Evolutionary conservation across 257 asterid species (phyloP).

Genomic region (Craterostigma plantagineum): DNA sequence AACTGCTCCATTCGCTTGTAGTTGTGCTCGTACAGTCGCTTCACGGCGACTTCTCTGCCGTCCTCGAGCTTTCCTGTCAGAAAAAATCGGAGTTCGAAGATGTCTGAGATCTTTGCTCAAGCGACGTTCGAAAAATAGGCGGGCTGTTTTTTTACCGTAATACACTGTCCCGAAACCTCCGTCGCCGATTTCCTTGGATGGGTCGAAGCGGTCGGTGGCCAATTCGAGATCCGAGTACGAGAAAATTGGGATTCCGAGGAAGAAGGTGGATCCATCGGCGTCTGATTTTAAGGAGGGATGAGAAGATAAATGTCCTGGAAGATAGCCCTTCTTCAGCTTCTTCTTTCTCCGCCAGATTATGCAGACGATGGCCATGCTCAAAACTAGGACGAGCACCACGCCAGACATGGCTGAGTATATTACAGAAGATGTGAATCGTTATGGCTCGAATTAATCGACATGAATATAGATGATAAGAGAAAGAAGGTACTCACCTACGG

Average conservation of each 20-base stretch:
- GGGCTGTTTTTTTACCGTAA: conserved; percentile 22
- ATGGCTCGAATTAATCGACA: no score
- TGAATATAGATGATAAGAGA: no score
- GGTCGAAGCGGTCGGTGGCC: conserved; percentile 27
- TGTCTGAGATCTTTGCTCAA: no score
- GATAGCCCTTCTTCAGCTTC: not conserved
- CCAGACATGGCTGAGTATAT: no score
- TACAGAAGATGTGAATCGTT: no score
- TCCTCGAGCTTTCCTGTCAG: conserved; percentile 16
- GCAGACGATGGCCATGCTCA: no score
- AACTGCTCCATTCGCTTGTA: conserved; percentile 66
- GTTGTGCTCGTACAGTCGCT: conserved; percentile 56
- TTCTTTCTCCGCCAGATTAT: no score
- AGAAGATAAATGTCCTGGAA: conserved; percentile 12
- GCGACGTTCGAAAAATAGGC: not conserved
- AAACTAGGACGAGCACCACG: no score
- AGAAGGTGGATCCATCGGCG: conserved; percentile 12
- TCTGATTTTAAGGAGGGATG: conserved; percentile 17
- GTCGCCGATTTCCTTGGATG: conserved; percentile 40
- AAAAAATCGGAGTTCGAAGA: no score
- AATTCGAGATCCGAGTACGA: conserved; percentile 31
- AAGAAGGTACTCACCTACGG: no score
- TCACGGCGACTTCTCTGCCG: conserved; percentile 63
- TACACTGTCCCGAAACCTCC: conserved; percentile 57
- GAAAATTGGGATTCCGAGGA: conserved; percentile 24